These are phyloP conservation scores for Lupinus albus DNA, from an alignment of 306 rosid genomes.

Conservation along the genomic window DNA sequence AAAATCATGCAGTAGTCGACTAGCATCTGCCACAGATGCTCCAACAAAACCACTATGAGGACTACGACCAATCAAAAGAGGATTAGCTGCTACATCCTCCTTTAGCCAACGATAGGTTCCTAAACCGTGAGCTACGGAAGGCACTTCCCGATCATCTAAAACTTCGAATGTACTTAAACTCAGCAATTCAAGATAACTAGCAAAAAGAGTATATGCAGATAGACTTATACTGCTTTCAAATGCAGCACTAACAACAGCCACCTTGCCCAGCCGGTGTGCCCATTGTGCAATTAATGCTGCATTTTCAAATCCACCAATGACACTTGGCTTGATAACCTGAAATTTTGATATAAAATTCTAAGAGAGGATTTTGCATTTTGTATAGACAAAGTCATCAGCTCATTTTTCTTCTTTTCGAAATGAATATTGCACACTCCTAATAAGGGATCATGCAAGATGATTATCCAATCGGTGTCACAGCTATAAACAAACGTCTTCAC, in stretches of 20 bases:
- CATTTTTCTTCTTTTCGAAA: neutral
- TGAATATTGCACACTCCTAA: slow-evolving; percentile 24
- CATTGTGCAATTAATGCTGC: slow-evolving; percentile 77
- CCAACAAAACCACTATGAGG: slow-evolving; percentile 64
- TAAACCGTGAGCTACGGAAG: slow-evolving; percentile 82
- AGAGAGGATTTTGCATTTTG: slow-evolving; percentile 22
- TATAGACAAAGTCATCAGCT: slow-evolving; percentile 26
- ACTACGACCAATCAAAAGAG: slow-evolving; percentile 60
- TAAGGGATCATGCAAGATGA: neutral
- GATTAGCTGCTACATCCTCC: slow-evolving; percentile 68
- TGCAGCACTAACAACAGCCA: slow-evolving; percentile 87
- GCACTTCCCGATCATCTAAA: slow-evolving; percentile 44
- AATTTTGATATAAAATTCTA: slow-evolving; percentile 30
- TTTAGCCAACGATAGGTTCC: slow-evolving; percentile 91
- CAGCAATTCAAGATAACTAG: slow-evolving; percentile 73
- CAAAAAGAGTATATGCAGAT: slow-evolving; percentile 81
- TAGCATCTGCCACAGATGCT: slow-evolving; percentile 77
- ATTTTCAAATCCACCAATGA: slow-evolving; percentile 92
- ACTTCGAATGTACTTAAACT: slow-evolving; percentile 45
- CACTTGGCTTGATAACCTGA: slow-evolving; percentile 95
- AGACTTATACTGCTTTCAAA: slow-evolving; percentile 92
- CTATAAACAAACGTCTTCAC: neutral
- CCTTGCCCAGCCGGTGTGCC: slow-evolving; percentile 86
- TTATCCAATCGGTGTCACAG: neutral
- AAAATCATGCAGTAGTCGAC: slow-evolving; percentile 57